Conservation (phyloP, 306 rosid species). For the Begonia peltatifolia region DNA sequence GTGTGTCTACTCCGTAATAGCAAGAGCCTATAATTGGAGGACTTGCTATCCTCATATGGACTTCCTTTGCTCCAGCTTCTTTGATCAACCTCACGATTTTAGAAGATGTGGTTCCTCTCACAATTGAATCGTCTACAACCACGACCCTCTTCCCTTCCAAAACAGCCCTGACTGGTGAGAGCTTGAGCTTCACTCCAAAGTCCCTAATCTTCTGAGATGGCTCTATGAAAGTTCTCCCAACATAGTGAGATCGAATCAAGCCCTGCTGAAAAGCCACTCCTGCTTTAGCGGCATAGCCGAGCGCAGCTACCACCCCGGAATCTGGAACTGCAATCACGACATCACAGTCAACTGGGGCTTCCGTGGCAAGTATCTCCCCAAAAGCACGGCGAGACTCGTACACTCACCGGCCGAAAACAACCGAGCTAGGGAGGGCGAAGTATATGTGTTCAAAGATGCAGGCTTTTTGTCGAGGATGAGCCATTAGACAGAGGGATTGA, state of each 20-base stretch:
- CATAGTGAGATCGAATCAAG: slow-evolving; percentile 86
- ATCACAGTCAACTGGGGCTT: slow-evolving; percentile 82
- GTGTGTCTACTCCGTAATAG: slow-evolving; percentile 94
- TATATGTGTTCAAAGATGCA: slow-evolving; percentile 92
- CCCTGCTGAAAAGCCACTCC: slow-evolving; percentile 95
- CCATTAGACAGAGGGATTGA: slow-evolving; percentile 74
- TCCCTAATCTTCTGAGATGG: slow-evolving; percentile 92
- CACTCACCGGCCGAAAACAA: slow-evolving; percentile 72
- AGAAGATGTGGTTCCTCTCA: slow-evolving; percentile 87
- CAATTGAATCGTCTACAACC: slow-evolving; percentile 94
- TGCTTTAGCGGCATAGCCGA: slow-evolving; percentile 85
- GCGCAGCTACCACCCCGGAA: slow-evolving; percentile 93
- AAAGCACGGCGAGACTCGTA: slow-evolving; percentile 61
- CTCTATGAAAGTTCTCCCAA: slow-evolving; percentile 94
- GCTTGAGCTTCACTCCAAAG: slow-evolving; percentile 78
- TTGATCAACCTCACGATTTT: slow-evolving; percentile 82
- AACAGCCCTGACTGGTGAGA: slow-evolving; percentile 69
- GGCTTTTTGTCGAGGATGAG: slow-evolving; percentile 74
- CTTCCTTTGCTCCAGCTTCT: slow-evolving; percentile 93
- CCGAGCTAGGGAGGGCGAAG: slow-evolving; percentile 81
- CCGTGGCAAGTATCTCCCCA: slow-evolving; percentile 80
- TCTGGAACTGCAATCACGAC: slow-evolving; percentile 94
- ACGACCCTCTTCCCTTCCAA: slow-evolving; percentile 90
- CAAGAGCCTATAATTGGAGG: slow-evolving; percentile 90
- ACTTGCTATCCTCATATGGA: slow-evolving; percentile 94